A percentile compares a stretch with the other conserved stretches of the same genome.
phyloP scores from a whole-genome alignment of 495 filamentous ascomycete species.

The Astrocystis sublimbata region DNA sequence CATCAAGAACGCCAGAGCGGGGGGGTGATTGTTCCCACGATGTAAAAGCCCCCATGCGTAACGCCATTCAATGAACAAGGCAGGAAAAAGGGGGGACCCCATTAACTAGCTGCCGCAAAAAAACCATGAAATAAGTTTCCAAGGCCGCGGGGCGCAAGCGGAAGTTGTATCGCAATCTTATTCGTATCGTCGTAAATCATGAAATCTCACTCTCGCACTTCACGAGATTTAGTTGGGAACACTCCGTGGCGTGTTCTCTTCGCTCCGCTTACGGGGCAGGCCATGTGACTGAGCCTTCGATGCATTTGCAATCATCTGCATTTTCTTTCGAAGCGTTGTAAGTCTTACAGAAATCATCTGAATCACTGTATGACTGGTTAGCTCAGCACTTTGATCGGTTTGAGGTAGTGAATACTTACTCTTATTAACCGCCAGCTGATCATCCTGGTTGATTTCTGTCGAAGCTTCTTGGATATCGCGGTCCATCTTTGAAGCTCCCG shows the following conservation, averaged over 20 bases:
- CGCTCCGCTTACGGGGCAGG: conserved; percentile 44
- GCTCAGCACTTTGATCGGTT: neutral
- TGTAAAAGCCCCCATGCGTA: conserved; percentile 18
- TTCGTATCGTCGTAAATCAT: conserved; percentile 38
- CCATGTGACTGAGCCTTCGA: conserved; percentile 38
- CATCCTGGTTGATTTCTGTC: conserved; percentile 66
- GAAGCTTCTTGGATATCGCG: conserved; percentile 47
- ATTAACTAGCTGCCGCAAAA: conserved; percentile 9
- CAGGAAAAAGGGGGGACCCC: conserved; percentile 10
- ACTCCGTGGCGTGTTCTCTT: conserved; percentile 46
- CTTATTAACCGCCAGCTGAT: conserved; percentile 70
- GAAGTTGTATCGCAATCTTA: conserved; percentile 36
- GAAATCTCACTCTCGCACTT: conserved; percentile 24
- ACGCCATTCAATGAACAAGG: conserved; percentile 30
- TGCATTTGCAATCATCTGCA: conserved; percentile 45
- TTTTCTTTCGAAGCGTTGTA: conserved; percentile 43
- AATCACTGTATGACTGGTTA: conserved; percentile 41
- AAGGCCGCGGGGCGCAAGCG: conserved; percentile 33
- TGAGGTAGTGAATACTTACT: conserved; percentile 41
- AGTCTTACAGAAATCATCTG: conserved; percentile 47
- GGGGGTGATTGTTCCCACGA: conserved; percentile 17
- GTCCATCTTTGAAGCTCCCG: conserved; percentile 42
- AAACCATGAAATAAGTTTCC: conserved; percentile 24
- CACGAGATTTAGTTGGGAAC: conserved; percentile 39
- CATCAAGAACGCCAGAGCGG: conserved; percentile 24